Conservation (phyloP, 768 basidiomycete genomes). For the Tylopilus subfusipes region DNA sequence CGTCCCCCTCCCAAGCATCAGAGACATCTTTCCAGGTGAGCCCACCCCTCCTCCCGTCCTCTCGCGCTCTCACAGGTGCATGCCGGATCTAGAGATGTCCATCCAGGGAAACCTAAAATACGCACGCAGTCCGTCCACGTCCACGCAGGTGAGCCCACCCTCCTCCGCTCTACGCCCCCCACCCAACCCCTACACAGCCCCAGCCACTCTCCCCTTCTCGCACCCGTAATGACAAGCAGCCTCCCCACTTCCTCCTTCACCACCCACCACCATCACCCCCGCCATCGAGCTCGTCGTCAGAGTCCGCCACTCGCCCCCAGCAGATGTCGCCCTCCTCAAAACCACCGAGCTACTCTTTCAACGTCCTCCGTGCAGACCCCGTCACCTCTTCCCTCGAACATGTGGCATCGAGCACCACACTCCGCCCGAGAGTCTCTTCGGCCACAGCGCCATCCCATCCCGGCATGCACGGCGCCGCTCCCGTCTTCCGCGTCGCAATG, state of each 20-base stretch:
- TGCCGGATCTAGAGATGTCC: conserved; percentile 20
- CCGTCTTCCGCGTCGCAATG: conserved; percentile 40
- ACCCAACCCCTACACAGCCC: not conserved
- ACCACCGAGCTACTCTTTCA: conserved; percentile 36
- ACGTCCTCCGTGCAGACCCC: conserved; percentile 44
- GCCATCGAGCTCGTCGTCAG: conserved; percentile 28
- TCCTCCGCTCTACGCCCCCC: conserved; percentile 6
- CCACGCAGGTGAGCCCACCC: conserved; percentile 5
- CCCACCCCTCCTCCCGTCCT: not conserved
- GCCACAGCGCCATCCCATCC: conserved; percentile 7
- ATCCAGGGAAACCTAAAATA: conserved; percentile 9
- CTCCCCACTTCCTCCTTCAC: conserved; percentile 4
- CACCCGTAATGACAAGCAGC: not conserved
- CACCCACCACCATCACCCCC: conserved; percentile 23
- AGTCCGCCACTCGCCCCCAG: conserved; percentile 22
- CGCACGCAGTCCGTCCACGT: not conserved
- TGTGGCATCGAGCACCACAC: conserved; percentile 40
- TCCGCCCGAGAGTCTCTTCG: conserved; percentile 30
- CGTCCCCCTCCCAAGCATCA: conserved; percentile 46
- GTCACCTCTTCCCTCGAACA: conserved; percentile 41
- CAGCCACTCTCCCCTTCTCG: not conserved
- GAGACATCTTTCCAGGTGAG: conserved; percentile 55
- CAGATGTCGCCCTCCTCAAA: conserved; percentile 12
- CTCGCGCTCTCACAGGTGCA: conserved; percentile 7
- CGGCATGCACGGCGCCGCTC: conserved; percentile 33